A percentile compares a stretch with the other conserved stretches of the same genome.
phyloP scores from a whole-genome alignment of 73 alveolate genomes.

The Effrenium voratum region DNA sequence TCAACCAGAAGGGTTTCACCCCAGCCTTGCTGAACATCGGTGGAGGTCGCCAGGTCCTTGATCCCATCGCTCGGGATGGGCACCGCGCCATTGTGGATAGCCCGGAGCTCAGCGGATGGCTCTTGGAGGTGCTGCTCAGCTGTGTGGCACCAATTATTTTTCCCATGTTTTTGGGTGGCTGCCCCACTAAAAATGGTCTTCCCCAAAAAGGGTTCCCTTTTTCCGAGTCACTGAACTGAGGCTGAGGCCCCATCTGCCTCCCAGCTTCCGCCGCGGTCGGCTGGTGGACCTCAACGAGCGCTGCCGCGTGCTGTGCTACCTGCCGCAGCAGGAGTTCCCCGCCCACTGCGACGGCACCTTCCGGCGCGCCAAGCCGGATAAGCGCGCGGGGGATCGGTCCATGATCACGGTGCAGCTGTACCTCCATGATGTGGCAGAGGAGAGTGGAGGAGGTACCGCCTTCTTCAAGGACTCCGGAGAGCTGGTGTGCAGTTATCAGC shows the following conservation, averaged over 20 bases:
- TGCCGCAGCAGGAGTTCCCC: constrained; percentile 30
- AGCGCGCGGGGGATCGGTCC: constrained; percentile 18
- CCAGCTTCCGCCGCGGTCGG: neutral
- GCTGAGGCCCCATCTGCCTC: neutral
- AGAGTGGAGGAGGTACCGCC: constrained; percentile 46
- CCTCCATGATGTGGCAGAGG: constrained; percentile 57
- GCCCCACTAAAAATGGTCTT: no score
- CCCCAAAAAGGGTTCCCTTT: no score
- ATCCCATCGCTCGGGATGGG: constrained; percentile 1
- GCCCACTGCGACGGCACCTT: constrained; percentile 44
- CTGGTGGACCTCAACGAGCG: constrained; percentile 68
- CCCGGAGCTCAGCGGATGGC: constrained; percentile 11
- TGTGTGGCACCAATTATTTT: no score
- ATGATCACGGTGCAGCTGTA: constrained; percentile 57
- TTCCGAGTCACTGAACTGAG: neutral
- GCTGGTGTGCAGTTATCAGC: constrained; percentile 13
- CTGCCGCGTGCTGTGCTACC: constrained; percentile 60
- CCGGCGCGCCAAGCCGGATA: constrained; percentile 9
- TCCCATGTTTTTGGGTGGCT: no score
- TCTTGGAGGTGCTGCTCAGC: constrained; percentile 31
- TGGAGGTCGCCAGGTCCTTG: neutral
- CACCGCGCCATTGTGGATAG: constrained; percentile 64
- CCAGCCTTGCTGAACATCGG: constrained; percentile 72
- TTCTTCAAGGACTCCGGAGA: constrained; percentile 31
- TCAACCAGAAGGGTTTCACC: constrained; percentile 66